phyloP scores from a whole-genome alignment of 148 eudicot genomes.

The Rhododendron kiyosumense region DNA sequence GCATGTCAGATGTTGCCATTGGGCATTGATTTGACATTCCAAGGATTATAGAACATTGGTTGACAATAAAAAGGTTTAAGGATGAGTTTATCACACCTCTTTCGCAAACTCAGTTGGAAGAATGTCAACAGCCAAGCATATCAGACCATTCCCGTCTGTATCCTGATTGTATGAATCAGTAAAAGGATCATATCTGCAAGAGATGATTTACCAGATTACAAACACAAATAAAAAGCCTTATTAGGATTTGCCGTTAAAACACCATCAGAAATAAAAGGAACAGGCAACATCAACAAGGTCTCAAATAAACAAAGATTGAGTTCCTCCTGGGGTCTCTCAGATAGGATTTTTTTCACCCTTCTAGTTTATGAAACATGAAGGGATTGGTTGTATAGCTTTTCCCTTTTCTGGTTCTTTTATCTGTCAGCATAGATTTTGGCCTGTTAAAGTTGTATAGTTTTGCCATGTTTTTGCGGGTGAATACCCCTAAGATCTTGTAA shows the following conservation, averaged over 20 bases:
- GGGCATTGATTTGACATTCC: slow-evolving; percentile 6
- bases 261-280: neutral
- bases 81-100: slow-evolving; percentile 50
- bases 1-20: slow-evolving; percentile 6
- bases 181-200: slow-evolving; percentile 71
- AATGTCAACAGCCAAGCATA: slow-evolving; percentile 89
- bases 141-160: slow-evolving; percentile 77
- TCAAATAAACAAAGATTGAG: neutral
- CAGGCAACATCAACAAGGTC: neutral
- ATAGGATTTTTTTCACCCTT: neutral
- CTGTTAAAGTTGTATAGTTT: neutral
- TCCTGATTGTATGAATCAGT: slow-evolving; percentile 63
- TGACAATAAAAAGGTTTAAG: slow-evolving; percentile 5
- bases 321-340: neutral
- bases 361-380: neutral
- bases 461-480: no score
- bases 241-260: neutral
- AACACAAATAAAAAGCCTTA: slow-evolving; percentile 11
- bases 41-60: neutral
- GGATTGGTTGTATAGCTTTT: neutral
- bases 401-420: neutral
- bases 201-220: slow-evolving; percentile 11
- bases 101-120: slow-evolving; percentile 98
- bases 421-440: neutral
- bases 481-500: no score